Evolutionary conservation across 805 yeast species (phyloP).

Genomic region (Monosporozyma yasuniensis): DNA sequence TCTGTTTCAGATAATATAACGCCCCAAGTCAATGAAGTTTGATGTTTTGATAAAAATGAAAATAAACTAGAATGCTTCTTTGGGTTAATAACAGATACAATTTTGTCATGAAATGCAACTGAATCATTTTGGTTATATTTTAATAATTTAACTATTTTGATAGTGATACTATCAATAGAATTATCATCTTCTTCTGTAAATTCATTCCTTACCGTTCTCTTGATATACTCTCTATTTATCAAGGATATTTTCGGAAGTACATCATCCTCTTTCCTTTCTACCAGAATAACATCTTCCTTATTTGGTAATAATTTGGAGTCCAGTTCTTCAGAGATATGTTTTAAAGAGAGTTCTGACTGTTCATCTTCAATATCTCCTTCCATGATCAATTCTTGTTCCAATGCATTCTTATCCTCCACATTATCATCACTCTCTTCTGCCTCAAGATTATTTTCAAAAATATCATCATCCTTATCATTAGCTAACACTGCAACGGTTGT

Average conservation of each 20-base stretch:
- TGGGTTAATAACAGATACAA: conserved; percentile 34
- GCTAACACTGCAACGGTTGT: conserved; percentile 38
- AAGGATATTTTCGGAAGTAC: conserved; percentile 26
- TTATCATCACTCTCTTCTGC: conserved; percentile 23
- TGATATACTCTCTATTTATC: conserved; percentile 46
- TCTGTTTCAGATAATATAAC: conserved; percentile 35
- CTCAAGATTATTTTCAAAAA: conserved; percentile 11
- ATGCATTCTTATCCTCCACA: conserved; percentile 17
- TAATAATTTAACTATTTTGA: conserved; percentile 35
- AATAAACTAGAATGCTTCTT: conserved; percentile 42
- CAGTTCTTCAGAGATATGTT: conserved; percentile 3
- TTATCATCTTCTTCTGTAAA: conserved; percentile 15
- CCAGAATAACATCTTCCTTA: conserved; percentile 10
- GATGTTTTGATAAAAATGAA: conserved; percentile 40
- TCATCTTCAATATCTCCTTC: conserved; percentile 22
- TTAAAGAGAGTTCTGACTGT: conserved; percentile 16
- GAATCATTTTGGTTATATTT: conserved; percentile 30
- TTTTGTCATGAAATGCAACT: conserved; percentile 43
- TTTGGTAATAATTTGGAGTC: neutral
- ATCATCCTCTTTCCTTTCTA: neutral
- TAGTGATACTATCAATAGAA: conserved; percentile 37
- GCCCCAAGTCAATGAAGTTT: conserved; percentile 47
- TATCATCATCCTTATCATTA: conserved; percentile 38
- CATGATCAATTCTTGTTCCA: conserved; percentile 14
- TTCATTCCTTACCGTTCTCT: conserved; percentile 36